A percentile compares a stretch with the other conserved stretches of the same genome.
Evolutionary conservation across 768 basidiomycete genomes (phyloP).

Genomic region (Candolleomyces aberdarensis): DNA sequence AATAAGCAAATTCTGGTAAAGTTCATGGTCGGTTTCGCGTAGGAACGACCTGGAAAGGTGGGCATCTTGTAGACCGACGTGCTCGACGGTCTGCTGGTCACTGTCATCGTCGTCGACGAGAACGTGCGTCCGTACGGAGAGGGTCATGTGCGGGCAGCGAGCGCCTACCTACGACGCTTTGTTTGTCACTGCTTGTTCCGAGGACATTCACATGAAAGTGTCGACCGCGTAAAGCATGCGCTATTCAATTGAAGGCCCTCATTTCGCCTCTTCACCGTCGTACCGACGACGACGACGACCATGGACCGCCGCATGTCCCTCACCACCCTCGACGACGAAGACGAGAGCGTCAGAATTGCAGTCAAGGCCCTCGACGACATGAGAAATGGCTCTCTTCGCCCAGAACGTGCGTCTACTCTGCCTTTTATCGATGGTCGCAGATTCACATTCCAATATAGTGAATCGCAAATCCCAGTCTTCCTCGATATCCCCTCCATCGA

Average conservation of each 20-base stretch:
- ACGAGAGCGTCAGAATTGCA: conserved; percentile 79
- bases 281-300: conserved; percentile 13
- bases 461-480: not conserved
- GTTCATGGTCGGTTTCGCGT: too few species aligned
- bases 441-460: too few species aligned
- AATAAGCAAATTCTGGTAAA: too few species aligned
- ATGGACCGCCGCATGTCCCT: conserved; percentile 11
- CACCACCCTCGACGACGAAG: conserved; percentile 43
- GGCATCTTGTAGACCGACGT: too few species aligned
- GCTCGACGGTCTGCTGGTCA: too few species aligned
- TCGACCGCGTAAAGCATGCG: not conserved
- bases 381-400: conserved; percentile 46
- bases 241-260: not conserved
- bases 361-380: conserved; percentile 75
- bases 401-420: conserved; percentile 9
- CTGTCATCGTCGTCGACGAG: too few species aligned
- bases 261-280: conserved; percentile 13
- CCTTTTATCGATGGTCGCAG: not conserved
- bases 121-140: too few species aligned
- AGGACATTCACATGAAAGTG: conserved; percentile 7
- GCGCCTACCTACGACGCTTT: not conserved
- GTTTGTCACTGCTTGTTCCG: not conserved
- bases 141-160: not conserved
- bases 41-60: too few species aligned
- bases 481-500: conserved; percentile 3